Percentiles rank a stretch among this genome's conserved stretches.
Conservation (phyloP, 2,329 filamentous ascomycete species). For the Didymella pomorum region DNA sequence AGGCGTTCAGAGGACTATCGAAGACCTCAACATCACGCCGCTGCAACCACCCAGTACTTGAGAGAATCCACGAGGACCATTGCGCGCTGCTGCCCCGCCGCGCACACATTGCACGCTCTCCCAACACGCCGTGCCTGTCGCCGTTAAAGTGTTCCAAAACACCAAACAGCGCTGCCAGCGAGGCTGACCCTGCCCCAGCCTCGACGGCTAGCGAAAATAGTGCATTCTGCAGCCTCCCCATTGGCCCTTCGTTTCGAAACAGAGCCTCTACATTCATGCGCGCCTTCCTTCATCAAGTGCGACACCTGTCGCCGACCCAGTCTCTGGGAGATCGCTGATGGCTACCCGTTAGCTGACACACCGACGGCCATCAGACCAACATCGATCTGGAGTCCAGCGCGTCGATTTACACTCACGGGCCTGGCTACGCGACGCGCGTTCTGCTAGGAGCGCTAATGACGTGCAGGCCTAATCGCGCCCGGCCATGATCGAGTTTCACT, state of each 20-base stretch:
- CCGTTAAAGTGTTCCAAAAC: conserved; percentile 15
- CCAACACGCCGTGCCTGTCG: conserved; percentile 14
- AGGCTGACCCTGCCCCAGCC: conserved; percentile 10
- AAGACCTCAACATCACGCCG: conserved; percentile 6
- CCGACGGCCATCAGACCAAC: not conserved
- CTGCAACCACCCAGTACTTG: conserved; percentile 5
- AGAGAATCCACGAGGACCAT: not conserved
- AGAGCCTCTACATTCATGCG: conserved; percentile 10
- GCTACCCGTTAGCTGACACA: conserved; percentile 5
- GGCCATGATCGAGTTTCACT: not conserved
- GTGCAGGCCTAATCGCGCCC: not conserved
- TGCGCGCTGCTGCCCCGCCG: not conserved
- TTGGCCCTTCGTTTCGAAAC: conserved; percentile 28
- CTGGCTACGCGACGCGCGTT: conserved; percentile 11
- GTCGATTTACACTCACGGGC: not conserved
- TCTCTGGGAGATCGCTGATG: not conserved
- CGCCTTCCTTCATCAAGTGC: conserved; percentile 7
- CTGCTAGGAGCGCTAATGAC: not conserved
- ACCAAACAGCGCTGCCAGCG: conserved; percentile 1
- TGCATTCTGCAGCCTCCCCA: conserved; percentile 11
- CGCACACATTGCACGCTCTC: conserved; percentile 3
- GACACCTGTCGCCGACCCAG: conserved; percentile 8
- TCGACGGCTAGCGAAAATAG: conserved; percentile 14
- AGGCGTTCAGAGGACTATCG: conserved; percentile 4
- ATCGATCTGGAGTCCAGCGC: not conserved